Evolutionary conservation across 2,329 filamentous ascomycete genomes (phyloP).

Genomic region (Fulvia fulva): DNA sequence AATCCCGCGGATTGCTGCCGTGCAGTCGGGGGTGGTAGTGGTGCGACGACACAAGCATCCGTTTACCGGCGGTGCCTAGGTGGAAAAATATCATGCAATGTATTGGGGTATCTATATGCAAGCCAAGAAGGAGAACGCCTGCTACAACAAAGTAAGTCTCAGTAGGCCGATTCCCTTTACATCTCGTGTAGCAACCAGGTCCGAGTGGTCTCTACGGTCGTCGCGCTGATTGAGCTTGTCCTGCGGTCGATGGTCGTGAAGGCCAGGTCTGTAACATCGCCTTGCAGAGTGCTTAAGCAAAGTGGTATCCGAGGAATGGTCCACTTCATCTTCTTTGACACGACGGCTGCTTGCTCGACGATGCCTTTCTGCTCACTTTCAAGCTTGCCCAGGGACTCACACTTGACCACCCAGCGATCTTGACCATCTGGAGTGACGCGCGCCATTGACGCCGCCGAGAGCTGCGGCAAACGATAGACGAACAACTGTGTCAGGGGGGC

Average conservation of each 20-base stretch:
- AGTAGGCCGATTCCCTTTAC: too few relatives aligned
- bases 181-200: constrained; percentile 24
- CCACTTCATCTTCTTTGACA: constrained; percentile 7
- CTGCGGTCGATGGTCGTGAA: constrained; percentile 16
- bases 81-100: neutral
- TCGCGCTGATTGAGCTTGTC: constrained; percentile 20
- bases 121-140: neutral
- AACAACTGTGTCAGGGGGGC: constrained; percentile 27
- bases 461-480: constrained; percentile 29
- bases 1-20: neutral
- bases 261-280: constrained; percentile 24
- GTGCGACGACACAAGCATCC: neutral
- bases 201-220: constrained; percentile 23
- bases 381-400: constrained; percentile 14
- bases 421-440: too few relatives aligned
- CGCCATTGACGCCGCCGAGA: too few relatives aligned
- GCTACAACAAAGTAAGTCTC: neutral
- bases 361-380: constrained; percentile 2
- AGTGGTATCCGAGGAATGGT: constrained; percentile 26
- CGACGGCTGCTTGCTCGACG: neutral
- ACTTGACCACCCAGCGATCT: constrained; percentile 5
- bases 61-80: too few relatives aligned
- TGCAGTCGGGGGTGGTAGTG: neutral
- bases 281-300: constrained; percentile 27
- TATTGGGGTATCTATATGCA: neutral